Base-by-base conservation (phyloP, 2,329 filamentous ascomycete species). In the Talaromyces sp. region DNA sequence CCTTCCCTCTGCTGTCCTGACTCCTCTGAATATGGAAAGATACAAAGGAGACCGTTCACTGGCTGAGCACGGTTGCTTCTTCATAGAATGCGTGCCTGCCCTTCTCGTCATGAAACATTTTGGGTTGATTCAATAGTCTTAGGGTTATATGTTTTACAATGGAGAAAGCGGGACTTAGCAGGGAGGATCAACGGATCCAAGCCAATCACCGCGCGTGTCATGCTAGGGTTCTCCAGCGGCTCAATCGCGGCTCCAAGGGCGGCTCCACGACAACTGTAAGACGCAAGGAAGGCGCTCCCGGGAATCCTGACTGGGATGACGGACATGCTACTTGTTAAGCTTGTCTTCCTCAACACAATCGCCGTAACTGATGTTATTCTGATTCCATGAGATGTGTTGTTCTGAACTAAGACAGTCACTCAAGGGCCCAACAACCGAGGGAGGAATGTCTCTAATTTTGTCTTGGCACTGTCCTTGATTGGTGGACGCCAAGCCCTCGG, bases 121-220 rank as follows among this genome's bases (percentile, higher is more conserved):
- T 31, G 27, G 27, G 5, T 31, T 31, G 27, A 31, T 6, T 31
- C 27, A 31, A 31, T 31, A 31, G 7, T 31, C 7, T 31, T 31
- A 31, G 27, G 27, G 27, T 31, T 31, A 31, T 31, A 31, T 31
- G 27, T 31, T 31, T 31, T 31, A 31, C 27, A 31, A 31, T 35
- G 57, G 57, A 27, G 24, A 35, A 19, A 22, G 27, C 39, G 57
- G 57, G 57, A 35, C 43, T 13, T 11, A 35, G n/a, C 58, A 37
- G 19, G 39, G 58, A 22, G 14, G 58, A 60, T 60, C 43, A 49
- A n/a, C 22, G 14, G n/a, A 35, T 8, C 27, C 27, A 43, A 60
- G 58, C 58, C 58, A 60, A 60, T 37, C 43, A 56, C n/a, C 6
- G 50, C 33, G 16, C n/a, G 52, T 37, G 37, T 37, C 33, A 37